These are phyloP conservation scores for Trametes cinnabarina DNA, from an alignment of 768 basidiomycete species.

Conservation along the genomic window DNA sequence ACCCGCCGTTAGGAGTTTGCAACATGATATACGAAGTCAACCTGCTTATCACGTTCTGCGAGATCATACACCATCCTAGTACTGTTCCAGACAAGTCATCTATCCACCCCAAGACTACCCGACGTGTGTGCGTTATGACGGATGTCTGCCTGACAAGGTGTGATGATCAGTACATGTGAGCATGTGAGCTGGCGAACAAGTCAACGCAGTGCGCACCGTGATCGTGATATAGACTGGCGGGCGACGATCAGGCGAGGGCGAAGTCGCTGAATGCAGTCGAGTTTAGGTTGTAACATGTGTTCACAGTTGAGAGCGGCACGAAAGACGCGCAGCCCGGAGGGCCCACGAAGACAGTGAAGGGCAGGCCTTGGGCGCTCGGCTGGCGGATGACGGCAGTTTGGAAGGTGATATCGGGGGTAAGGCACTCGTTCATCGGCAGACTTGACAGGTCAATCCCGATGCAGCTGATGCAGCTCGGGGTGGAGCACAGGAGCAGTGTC, in stretches of 20 bases:
- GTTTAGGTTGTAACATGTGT: constrained; percentile 6
- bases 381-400: neutral
- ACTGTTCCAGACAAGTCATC: no score
- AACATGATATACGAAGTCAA: no score
- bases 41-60: no score
- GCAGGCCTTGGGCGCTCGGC: constrained; percentile 6
- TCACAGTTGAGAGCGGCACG: neutral
- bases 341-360: neutral
- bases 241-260: neutral
- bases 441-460: neutral
- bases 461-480: neutral
- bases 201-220: no score
- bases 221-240: no score
- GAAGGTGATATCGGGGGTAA: neutral
- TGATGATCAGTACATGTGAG: no score
- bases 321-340: neutral
- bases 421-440: neutral
- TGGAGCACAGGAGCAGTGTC: neutral
- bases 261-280: neutral
- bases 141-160: no score
- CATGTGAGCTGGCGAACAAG: no score
- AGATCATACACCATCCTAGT: no score
- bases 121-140: no score
- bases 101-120: no score
- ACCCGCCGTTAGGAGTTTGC: no score